phyloP scores from a whole-genome alignment of 345 rosid genomes.

The Euphorbia tirucalli region DNA sequence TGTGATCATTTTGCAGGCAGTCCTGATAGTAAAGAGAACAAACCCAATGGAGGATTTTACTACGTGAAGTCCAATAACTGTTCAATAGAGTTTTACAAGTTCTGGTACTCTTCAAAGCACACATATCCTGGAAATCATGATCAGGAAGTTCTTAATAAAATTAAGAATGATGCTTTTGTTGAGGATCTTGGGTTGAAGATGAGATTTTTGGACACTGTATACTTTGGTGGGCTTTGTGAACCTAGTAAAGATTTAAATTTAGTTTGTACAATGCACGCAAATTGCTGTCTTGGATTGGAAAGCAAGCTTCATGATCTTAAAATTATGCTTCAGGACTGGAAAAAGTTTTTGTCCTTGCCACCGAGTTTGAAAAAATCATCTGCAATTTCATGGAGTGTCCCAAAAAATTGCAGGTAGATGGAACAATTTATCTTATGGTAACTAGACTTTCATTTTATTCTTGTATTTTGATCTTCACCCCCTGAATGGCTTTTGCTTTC shows the following conservation, averaged over 20 bases:
- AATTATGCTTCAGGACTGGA: slow-evolving; percentile 85
- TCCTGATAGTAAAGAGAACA: slow-evolving; percentile 44
- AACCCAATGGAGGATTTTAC: slow-evolving; percentile 75
- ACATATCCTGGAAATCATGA: slow-evolving; percentile 61
- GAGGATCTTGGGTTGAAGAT: slow-evolving; percentile 51
- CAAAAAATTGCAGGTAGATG: slow-evolving; percentile 73
- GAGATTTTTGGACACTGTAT: slow-evolving; percentile 71
- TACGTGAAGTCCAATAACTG: slow-evolving; percentile 67
- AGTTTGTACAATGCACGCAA: slow-evolving; percentile 90
- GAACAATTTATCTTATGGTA: not conserved
- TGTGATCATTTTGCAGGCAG: slow-evolving; percentile 69
- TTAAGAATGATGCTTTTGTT: slow-evolving; percentile 51
- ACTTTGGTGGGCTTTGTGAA: slow-evolving; percentile 84
- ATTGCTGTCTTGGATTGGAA: slow-evolving; percentile 75
- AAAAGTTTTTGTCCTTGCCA: slow-evolving; percentile 52
- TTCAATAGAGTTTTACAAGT: slow-evolving; percentile 70
- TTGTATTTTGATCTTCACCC: not conserved
- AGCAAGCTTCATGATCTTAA: slow-evolving; percentile 74
- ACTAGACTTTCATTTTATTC: not conserved
- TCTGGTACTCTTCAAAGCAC: slow-evolving; percentile 67
- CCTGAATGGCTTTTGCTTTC: slow-evolving; percentile 7
- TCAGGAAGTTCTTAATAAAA: slow-evolving; percentile 72
- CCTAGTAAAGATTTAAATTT: slow-evolving; percentile 69
- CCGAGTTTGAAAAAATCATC: slow-evolving; percentile 41
- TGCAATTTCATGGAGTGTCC: slow-evolving; percentile 61